phyloP scores from a whole-genome alignment of 805 yeast species.

The Pachysolen tannophilus region DNA sequence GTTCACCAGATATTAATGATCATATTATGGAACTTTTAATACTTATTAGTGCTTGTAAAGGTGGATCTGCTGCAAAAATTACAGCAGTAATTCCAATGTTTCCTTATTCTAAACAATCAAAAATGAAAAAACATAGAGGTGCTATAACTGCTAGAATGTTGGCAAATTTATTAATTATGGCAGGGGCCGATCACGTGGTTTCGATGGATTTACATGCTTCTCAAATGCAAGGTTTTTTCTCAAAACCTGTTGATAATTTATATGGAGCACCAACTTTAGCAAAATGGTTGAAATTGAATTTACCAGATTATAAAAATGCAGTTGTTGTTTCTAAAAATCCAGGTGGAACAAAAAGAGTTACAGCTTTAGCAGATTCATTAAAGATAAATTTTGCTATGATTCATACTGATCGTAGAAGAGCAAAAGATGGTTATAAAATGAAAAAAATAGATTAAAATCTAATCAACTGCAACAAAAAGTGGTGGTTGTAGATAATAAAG shows the following conservation, averaged over 20 bases:
- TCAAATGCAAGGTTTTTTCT: constrained; percentile 98
- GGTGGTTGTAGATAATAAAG: too few relatives aligned
- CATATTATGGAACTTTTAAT: constrained; percentile 95
- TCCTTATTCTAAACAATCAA: constrained; percentile 94
- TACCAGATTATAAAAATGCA: constrained; percentile 76
- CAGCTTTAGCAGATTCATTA: constrained; percentile 93
- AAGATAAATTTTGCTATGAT: constrained; percentile 98
- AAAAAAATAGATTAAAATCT: constrained; percentile 7
- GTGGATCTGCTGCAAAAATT: constrained; percentile 96
- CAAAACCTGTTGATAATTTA: constrained; percentile 93
- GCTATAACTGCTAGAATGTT: constrained; percentile 98
- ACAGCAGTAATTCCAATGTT: constrained; percentile 97
- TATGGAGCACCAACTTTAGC: constrained; percentile 97
- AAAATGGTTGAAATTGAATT: constrained; percentile 88
- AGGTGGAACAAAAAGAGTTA: constrained; percentile 97
- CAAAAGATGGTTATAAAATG: constrained; percentile 47
- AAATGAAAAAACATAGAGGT: constrained; percentile 98
- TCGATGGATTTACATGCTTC: constrained; percentile 96
- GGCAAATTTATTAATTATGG: constrained; percentile 91
- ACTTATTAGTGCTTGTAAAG: constrained; percentile 89
- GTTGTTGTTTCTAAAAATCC: constrained; percentile 99
- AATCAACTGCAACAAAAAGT: too few relatives aligned
- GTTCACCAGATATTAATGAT: constrained; percentile 82
- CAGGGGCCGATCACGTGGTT: constrained; percentile 98
- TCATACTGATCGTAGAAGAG: constrained; percentile 94